A percentile compares a stretch with the other conserved stretches of the same genome.
phyloP scores from a whole-genome alignment of 257 asterid genomes.

The Solanum dulcamara region DNA sequence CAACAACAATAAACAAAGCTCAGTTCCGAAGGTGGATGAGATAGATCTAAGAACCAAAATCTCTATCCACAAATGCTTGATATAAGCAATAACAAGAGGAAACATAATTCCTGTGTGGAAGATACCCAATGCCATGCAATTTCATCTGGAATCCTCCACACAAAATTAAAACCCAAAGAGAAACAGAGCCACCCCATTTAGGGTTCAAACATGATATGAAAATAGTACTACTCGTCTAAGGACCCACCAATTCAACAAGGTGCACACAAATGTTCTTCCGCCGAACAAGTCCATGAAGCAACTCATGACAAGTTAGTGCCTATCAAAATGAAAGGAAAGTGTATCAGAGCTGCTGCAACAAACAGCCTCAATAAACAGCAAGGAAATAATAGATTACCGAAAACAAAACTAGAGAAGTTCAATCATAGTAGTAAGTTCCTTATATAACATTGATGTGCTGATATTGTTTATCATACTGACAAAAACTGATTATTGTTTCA shows the following conservation, averaged over 20 bases:
- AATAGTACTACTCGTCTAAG: slow-evolving; percentile 1
- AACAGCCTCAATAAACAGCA: not conserved
- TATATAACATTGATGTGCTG: not conserved
- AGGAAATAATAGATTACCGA: not conserved
- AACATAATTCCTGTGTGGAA: not conserved
- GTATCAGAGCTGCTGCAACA: not conserved
- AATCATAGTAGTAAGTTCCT: not conserved
- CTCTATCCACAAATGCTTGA: not conserved
- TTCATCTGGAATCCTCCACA: not conserved
- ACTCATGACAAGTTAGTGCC: slow-evolving; percentile 78
- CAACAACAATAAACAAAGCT: not conserved
- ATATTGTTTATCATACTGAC: not conserved
- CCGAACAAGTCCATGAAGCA: slow-evolving; percentile 93
- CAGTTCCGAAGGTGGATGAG: not conserved
- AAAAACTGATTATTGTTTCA: not conserved
- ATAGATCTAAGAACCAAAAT: not conserved
- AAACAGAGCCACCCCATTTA: not conserved
- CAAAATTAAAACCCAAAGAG: not conserved
- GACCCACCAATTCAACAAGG: slow-evolving; percentile 75
- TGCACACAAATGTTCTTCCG: slow-evolving; percentile 50
- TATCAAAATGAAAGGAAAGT: slow-evolving; percentile 21
- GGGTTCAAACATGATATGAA: not conserved
- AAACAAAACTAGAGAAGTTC: not conserved
- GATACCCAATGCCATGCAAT: not conserved
- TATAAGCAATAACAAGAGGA: not conserved